Conservation (phyloP, 768 basidiomycete species). For the Amyloporia xantha region DNA sequence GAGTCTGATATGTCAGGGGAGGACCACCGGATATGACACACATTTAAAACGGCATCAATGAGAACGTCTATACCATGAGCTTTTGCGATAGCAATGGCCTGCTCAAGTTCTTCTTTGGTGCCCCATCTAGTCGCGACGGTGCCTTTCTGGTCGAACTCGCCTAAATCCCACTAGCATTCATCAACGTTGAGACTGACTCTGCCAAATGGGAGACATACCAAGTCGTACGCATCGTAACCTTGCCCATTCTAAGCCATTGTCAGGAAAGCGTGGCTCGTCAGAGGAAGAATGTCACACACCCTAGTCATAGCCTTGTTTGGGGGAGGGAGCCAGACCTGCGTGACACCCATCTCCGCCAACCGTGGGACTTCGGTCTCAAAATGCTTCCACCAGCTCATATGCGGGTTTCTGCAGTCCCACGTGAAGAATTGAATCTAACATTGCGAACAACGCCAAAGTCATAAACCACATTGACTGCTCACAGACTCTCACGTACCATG, state of each 20-base stretch:
- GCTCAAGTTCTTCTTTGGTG: conserved; percentile 68
- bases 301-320: conserved; percentile 70
- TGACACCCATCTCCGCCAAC: conserved; percentile 63
- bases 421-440: conserved; percentile 85
- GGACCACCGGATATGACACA: too few species aligned
- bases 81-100: conserved; percentile 62
- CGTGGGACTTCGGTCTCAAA: conserved; percentile 58
- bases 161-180: conserved; percentile 80
- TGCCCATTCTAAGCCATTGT: conserved; percentile 47
- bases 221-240: conserved; percentile 83
- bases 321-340: conserved; percentile 80
- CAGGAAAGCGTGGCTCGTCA: too few species aligned
- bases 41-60: conserved; percentile 88
- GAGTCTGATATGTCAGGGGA: too few species aligned
- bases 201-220: conserved; percentile 39
- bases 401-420: conserved; percentile 57
- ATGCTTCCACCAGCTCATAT: conserved; percentile 77
- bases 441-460: too few species aligned
- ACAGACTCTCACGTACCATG: conserved; percentile 70
- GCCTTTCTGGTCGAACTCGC: conserved; percentile 78
- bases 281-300: conserved; percentile 27
- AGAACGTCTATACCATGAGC: conserved; percentile 66
- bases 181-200: background rate
- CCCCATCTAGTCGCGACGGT: conserved; percentile 78
- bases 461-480: too few species aligned